phyloP scores from a whole-genome alignment of 73 alveolate species.

The Paramecium pentaurelia region DNA sequence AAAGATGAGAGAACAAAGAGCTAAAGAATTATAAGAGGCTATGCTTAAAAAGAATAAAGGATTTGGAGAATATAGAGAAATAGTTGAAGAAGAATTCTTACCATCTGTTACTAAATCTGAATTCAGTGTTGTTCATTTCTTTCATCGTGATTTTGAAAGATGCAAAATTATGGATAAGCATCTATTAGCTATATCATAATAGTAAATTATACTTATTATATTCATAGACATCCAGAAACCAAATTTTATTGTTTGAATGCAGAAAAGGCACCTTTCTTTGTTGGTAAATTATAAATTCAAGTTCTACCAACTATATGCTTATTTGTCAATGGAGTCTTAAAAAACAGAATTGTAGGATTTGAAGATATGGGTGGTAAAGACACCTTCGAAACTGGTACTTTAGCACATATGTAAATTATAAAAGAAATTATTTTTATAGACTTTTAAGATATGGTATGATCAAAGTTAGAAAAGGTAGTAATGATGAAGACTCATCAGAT shows the following conservation, averaged over 20 bases:
- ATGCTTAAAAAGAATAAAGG: slow-evolving; percentile 74
- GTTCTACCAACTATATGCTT: slow-evolving; percentile 91
- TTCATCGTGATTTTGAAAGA: slow-evolving; percentile 96
- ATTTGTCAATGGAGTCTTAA: slow-evolving; percentile 91
- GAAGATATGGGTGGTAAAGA: slow-evolving; percentile 92
- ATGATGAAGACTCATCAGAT: slow-evolving; percentile 68
- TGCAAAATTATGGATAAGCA: slow-evolving; percentile 96
- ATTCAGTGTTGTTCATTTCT: slow-evolving; percentile 92
- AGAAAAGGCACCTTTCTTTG: slow-evolving; percentile 97
- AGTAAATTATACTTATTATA: neutral
- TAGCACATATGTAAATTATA: slow-evolving; percentile 60
- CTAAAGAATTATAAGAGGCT: slow-evolving; percentile 70
- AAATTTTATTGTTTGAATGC: slow-evolving; percentile 86
- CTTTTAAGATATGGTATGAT: slow-evolving; percentile 70
- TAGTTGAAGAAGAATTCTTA: slow-evolving; percentile 92
- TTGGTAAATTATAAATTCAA: slow-evolving; percentile 82
- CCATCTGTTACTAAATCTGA: slow-evolving; percentile 84
- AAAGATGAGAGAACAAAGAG: slow-evolving; percentile 79
- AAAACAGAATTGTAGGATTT: slow-evolving; percentile 92
- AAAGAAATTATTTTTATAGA: neutral
- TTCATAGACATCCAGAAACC: slow-evolving; percentile 82
- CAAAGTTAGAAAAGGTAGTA: slow-evolving; percentile 62
- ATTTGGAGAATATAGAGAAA: slow-evolving; percentile 95
- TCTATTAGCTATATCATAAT: slow-evolving; percentile 80
- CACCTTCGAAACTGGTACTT: slow-evolving; percentile 81